These are phyloP conservation scores for Austropuccinia psidii DNA, from an alignment of 1,284 basidiomycete genomes.

Conservation along the genomic window DNA sequence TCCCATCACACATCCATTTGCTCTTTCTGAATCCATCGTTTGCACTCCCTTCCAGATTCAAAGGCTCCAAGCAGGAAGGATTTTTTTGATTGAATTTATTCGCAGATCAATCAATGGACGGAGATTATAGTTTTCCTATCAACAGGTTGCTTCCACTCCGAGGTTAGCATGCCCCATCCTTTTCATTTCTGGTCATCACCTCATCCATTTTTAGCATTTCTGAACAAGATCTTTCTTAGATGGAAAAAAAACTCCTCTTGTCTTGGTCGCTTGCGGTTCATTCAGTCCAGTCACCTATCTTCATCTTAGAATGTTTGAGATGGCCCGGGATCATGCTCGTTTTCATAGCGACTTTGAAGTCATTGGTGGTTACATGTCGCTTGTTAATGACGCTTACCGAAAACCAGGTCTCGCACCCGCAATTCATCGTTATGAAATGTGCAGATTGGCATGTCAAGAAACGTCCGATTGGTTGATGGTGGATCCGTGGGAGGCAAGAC, in stretches of 20 bases:
- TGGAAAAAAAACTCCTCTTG: slow-evolving; percentile 42
- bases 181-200: background rate
- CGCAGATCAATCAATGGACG: slow-evolving; percentile 34
- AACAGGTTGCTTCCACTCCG: slow-evolving; percentile 35
- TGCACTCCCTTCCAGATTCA: too few species aligned
- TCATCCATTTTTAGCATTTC: background rate
- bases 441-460: slow-evolving; percentile 41
- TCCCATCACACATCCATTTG: too few species aligned
- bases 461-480: slow-evolving; percentile 46
- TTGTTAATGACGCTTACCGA: slow-evolving; percentile 45
- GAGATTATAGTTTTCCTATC: slow-evolving; percentile 38
- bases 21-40: too few species aligned
- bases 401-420: slow-evolving; percentile 44
- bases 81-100: too few species aligned
- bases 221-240: background rate
- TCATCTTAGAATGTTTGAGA: slow-evolving; percentile 47
- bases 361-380: slow-evolving; percentile 44
- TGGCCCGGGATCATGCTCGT: slow-evolving; percentile 43
- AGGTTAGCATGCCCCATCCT: slow-evolving; percentile 20
- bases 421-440: slow-evolving; percentile 44
- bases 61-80: too few species aligned
- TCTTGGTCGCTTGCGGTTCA: slow-evolving; percentile 46
- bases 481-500: slow-evolving; percentile 45
- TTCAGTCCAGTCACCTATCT: slow-evolving; percentile 46
- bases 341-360: slow-evolving; percentile 43